Percentiles rank a stretch among this genome's conserved stretches.
Evolutionary conservation across 441 rosid genomes (phyloP).

Genomic region (Flueggea neowawraea): DNA sequence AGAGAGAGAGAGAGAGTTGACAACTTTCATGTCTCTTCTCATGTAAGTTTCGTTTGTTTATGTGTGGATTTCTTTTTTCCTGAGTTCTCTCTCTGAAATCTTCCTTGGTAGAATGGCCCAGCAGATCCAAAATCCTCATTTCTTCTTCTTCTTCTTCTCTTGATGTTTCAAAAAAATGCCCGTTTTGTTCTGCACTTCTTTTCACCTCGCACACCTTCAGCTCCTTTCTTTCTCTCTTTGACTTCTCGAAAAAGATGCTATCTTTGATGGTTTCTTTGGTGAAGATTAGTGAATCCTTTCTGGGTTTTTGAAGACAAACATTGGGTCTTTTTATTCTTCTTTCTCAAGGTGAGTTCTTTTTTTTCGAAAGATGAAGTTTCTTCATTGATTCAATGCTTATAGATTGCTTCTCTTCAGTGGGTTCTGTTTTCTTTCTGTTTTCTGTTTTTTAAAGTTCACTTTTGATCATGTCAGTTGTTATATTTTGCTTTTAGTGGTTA

Average conservation of each 20-base stretch:
- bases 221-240: neutral
- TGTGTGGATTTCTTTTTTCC: conserved; percentile 7
- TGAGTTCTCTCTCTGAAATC: conserved; percentile 26
- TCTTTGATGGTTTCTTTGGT: neutral
- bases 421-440: conserved; percentile 1
- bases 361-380: conserved; percentile 8
- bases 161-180: conserved; percentile 24
- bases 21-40: conserved; percentile 35
- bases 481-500: conserved; percentile 1
- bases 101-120: conserved; percentile 32
- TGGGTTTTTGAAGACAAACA: conserved; percentile 5
- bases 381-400: conserved; percentile 7
- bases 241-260: neutral
- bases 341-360: conserved; percentile 14
- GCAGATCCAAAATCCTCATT: conserved; percentile 36
- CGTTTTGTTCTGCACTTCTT: conserved; percentile 12
- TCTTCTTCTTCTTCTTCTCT: conserved; percentile 18
- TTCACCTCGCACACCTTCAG: conserved; percentile 6
- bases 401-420: conserved; percentile 15
- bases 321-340: conserved; percentile 3
- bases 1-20: conserved; percentile 10
- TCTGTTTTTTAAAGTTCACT: conserved; percentile 1
- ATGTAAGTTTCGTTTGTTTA: conserved; percentile 26
- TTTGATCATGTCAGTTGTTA: conserved; percentile 9
- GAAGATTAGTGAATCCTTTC: neutral